These are phyloP conservation scores for Russula ochroleuca DNA, from an alignment of 768 basidiomycete genomes.

Conservation along the genomic window DNA sequence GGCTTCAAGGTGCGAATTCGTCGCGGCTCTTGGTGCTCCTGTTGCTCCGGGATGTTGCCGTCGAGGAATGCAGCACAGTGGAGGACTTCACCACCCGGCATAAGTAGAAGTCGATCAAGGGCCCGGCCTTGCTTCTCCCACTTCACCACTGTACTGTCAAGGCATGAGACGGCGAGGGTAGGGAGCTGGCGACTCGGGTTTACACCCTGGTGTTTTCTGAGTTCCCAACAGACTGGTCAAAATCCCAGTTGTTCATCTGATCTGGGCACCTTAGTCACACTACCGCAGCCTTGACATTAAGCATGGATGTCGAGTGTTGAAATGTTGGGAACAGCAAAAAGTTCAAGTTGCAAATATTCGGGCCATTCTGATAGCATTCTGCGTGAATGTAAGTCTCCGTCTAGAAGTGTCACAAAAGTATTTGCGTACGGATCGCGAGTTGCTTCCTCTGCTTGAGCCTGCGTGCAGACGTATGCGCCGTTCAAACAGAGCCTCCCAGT, in stretches of 20 bases:
- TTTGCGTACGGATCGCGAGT: background rate
- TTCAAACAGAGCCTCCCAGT: background rate
- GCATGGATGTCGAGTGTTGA: background rate
- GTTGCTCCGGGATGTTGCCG: background rate
- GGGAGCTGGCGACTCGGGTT: background rate
- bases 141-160: constrained; percentile 3
- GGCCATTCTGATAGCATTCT: background rate
- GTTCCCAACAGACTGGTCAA: background rate
- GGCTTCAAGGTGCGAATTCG: background rate
- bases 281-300: background rate
- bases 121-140: background rate
- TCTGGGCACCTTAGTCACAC: background rate
- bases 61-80: constrained; percentile 9
- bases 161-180: background rate
- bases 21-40: background rate
- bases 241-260: background rate
- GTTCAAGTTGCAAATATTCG: background rate
- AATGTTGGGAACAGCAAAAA: background rate
- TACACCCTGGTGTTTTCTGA: constrained; percentile 4
- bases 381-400: background rate
- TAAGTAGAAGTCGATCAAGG: background rate
- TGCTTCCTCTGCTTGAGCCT: background rate
- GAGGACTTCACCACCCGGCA: background rate
- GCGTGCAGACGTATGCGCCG: background rate
- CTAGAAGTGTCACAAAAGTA: background rate